Evolutionary conservation across 306 rosid species (phyloP), one percentile per base, ranked within the genome.

Genomic region (Castanea crenata): DNA sequence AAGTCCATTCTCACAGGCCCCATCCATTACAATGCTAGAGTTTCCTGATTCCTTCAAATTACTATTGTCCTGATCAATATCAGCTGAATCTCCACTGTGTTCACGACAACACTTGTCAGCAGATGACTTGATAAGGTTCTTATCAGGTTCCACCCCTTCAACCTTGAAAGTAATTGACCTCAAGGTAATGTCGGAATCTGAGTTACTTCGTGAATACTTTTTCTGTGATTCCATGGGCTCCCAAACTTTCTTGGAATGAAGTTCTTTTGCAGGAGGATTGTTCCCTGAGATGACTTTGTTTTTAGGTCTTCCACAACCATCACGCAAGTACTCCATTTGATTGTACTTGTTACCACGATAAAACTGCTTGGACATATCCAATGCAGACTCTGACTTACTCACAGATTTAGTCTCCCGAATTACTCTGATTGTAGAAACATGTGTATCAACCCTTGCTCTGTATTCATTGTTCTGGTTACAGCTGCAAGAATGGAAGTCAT

Each of bases 201-300:
- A 92, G 85, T 78, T 90, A 80, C 91, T 91, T 64, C 84, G 77
- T 57, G 83, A 87, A 86, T 89, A 88, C 85, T 91, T 94, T 86
- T 92, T 94, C 58, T 81, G 92, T 55, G 93, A 84, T 75, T 91
- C 97, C 69, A 83, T 59, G 74, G 98, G 98, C 83, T 96, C 99
- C 99, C 99, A 96, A 61, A 90, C 97, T 85, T 89, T 93, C 86
- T 90, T 93, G 25, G 94, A 71, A 74, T 91, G 89, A 85, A 83
- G 85, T 74, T 95, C 98, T 86, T 86, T 86, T 70, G 84, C 71
- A 49, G 92, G 79, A 69, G 89, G 59, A 87, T 80, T 80, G 86
- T 80, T 90, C 83, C 86, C 93, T 41, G 54, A 51, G 78, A 62
- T 72, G 83, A 83, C 78, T 87, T 91, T 93, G 89, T 75, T 85